Percentiles rank a stretch among this genome's conserved stretches.
These are phyloP conservation scores for Penicillium sp. DNA, from an alignment of 2,329 filamentous ascomycete genomes.

Conservation along the genomic window DNA sequence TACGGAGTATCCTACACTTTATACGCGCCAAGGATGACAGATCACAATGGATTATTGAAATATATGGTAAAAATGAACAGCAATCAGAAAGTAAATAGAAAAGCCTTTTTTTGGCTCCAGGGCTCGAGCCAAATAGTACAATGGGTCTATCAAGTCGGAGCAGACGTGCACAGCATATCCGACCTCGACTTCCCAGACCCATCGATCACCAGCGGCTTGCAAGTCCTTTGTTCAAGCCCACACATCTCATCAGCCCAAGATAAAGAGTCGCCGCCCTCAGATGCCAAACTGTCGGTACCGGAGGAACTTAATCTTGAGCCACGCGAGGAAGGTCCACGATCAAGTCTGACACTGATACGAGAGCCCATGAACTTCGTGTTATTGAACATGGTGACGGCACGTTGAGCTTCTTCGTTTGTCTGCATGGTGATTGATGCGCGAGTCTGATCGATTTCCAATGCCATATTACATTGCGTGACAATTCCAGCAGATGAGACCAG, in stretches of 20 bases:
- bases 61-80: background rate
- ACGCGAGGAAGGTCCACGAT: constrained; percentile 13
- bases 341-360: constrained; percentile 36
- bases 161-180: constrained; percentile 18
- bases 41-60: background rate
- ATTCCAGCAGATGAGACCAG: constrained; percentile 32
- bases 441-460: constrained; percentile 26
- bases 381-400: constrained; percentile 36
- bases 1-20: too few relatives aligned
- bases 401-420: constrained; percentile 37
- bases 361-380: constrained; percentile 35
- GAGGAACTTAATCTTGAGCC: background rate
- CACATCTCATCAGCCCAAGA: constrained; percentile 8
- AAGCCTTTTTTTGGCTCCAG: background rate
- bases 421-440: constrained; percentile 32
- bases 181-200: constrained; percentile 23
- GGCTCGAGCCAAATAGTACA: constrained; percentile 13
- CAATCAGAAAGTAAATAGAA: background rate
- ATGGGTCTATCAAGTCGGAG: constrained; percentile 10
- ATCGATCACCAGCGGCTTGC: constrained; percentile 24
- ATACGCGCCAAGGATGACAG: too few relatives aligned
- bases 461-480: constrained; percentile 37
- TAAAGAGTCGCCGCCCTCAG: background rate
- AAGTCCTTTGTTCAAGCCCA: background rate
- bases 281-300: background rate